These are phyloP conservation scores for Lanzia echinophila DNA, from an alignment of 2,329 filamentous ascomycete genomes.

Conservation along the genomic window DNA sequence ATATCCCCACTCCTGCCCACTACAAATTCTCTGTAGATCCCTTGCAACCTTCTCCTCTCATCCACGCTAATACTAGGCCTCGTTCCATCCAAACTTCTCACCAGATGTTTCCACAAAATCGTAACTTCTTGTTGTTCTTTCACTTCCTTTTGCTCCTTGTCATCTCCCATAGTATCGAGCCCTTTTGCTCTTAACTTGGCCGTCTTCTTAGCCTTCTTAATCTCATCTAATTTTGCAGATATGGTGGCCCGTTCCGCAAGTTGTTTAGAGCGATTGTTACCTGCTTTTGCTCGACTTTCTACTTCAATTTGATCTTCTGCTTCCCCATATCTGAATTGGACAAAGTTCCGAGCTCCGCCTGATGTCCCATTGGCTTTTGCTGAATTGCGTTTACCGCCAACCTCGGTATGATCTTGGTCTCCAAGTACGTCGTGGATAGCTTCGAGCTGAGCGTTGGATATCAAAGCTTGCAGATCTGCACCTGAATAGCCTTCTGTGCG, in stretches of 20 bases:
- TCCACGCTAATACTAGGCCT: conserved; percentile 74
- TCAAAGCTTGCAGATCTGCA: conserved; percentile 86
- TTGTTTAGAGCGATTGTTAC: conserved; percentile 45
- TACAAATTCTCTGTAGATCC: conserved; percentile 90
- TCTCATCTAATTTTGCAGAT: conserved; percentile 70
- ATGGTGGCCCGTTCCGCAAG: conserved; percentile 75
- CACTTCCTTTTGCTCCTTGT: conserved; percentile 34
- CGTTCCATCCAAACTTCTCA: conserved; percentile 69
- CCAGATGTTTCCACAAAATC: conserved; percentile 78
- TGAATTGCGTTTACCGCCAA: conserved; percentile 21
- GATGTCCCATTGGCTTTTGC: conserved; percentile 23
- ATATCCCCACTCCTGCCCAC: conserved; percentile 90
- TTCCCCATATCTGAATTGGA: conserved; percentile 77
- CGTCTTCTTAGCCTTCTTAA: conserved; percentile 60
- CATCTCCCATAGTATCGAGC: conserved; percentile 18
- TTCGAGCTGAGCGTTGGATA: conserved; percentile 95
- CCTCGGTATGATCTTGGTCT: conserved; percentile 42
- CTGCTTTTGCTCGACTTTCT: conserved; percentile 34
- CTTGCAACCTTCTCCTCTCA: conserved; percentile 66
- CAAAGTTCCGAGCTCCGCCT: conserved; percentile 48
- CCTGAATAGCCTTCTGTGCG: conserved; percentile 87
- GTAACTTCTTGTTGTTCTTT: conserved; percentile 60
- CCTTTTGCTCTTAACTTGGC: conserved; percentile 23
- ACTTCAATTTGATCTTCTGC: conserved; percentile 43
- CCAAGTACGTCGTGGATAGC: conserved; percentile 90